Percentiles rank a stretch among this genome's conserved stretches.
phyloP scores from a whole-genome alignment of 768 basidiomycete genomes.

The Boletus sensibilis region DNA sequence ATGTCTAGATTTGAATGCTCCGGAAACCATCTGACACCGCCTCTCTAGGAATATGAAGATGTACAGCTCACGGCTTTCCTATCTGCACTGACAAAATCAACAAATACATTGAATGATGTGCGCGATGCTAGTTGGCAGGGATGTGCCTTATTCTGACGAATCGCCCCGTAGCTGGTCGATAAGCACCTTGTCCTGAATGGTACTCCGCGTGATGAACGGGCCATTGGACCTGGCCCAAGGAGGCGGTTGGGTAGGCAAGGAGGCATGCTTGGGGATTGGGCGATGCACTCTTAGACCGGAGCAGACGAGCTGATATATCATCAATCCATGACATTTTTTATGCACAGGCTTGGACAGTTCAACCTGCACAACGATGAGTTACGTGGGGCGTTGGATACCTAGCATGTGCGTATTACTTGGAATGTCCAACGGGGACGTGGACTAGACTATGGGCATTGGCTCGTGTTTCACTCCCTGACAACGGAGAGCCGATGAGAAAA shows the following conservation, averaged over 20 bases:
- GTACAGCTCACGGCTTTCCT: conserved; percentile 91
- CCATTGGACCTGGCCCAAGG: conserved; percentile 44
- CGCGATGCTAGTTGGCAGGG: conserved; percentile 28
- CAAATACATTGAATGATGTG: conserved; percentile 87
- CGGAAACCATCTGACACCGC: not conserved
- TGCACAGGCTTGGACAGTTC: not conserved
- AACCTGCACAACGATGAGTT: not conserved
- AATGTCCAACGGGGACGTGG: not conserved
- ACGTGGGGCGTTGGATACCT: not conserved
- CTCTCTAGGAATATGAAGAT: conserved; percentile 85
- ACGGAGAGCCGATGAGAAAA: not conserved
- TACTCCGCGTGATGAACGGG: conserved; percentile 50
- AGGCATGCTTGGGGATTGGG: conserved; percentile 53
- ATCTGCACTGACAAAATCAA: conserved; percentile 83
- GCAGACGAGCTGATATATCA: not conserved
- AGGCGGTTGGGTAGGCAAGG: conserved; percentile 52
- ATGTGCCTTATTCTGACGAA: conserved; percentile 3
- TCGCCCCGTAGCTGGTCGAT: conserved; percentile 60
- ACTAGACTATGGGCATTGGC: not conserved
- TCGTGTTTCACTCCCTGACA: not conserved
- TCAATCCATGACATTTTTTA: not conserved
- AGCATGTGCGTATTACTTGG: not conserved
- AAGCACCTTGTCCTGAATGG: conserved; percentile 67
- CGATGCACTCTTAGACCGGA: conserved; percentile 41
- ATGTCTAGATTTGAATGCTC: not conserved